Conservation (phyloP, 2,329 filamentous ascomycete species). For the Alternaria arbusti region DNA sequence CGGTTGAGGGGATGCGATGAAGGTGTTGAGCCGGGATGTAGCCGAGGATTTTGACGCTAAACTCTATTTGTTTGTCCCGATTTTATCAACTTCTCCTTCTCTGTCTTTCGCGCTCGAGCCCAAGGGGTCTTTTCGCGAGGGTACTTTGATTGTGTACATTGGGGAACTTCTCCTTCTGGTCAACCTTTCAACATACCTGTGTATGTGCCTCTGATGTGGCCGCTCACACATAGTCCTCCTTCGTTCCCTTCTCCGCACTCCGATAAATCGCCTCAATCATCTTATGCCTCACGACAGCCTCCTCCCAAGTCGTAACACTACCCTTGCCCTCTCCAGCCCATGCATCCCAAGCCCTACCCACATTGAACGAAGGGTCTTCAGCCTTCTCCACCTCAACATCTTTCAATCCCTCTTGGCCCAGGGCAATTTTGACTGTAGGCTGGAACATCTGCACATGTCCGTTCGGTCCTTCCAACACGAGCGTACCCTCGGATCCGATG, state of each 20-base stretch:
- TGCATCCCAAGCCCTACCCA: slow-evolving; percentile 64
- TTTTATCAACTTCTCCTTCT: neutral
- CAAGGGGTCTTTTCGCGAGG: too few species aligned
- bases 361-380: slow-evolving; percentile 57
- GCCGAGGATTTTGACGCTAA: neutral
- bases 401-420: slow-evolving; percentile 45
- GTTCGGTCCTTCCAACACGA: slow-evolving; percentile 34
- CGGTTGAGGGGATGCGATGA: neutral
- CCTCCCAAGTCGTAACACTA: slow-evolving; percentile 40
- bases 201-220: neutral
- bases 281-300: slow-evolving; percentile 43
- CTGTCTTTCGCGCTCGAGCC: too few species aligned
- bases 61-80: neutral
- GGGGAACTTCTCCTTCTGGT: too few species aligned
- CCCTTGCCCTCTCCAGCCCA: slow-evolving; percentile 52
- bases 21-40: neutral
- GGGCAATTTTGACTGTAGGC: slow-evolving; percentile 32
- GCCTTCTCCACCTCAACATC: slow-evolving; percentile 58
- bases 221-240: slow-evolving; percentile 37
- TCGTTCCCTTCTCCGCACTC: slow-evolving; percentile 39
- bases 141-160: too few species aligned
- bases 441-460: slow-evolving; percentile 55
- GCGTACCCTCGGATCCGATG: slow-evolving; percentile 45
- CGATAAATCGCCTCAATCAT: slow-evolving; percentile 47
- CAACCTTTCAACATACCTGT: too few species aligned